Evolutionary conservation across 2,329 filamentous ascomycete genomes (phyloP).

Genomic region (Trichoderma cornu-damae): DNA sequence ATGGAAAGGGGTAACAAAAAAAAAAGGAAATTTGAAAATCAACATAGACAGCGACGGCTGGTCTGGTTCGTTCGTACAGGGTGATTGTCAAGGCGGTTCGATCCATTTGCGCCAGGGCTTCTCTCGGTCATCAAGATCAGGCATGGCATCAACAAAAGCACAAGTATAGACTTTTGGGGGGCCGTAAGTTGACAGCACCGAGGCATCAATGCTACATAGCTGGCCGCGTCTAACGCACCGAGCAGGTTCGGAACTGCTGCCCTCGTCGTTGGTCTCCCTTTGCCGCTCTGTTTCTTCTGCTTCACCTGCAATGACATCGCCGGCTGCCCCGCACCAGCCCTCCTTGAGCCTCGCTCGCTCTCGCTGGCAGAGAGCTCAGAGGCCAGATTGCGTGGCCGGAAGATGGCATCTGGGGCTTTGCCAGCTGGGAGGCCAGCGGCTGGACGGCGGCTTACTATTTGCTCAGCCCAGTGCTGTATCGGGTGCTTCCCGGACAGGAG

Average conservation of each 20-base stretch:
- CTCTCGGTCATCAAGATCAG: neutral
- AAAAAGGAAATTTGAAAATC: too few relatives aligned
- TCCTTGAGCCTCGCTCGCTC: conserved; percentile 63
- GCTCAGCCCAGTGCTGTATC: conserved; percentile 65
- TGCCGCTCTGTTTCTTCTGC: conserved; percentile 66
- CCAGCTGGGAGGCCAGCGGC: conserved; percentile 59
- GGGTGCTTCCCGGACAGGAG: conserved; percentile 66
- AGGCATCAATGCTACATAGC: neutral
- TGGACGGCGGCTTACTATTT: conserved; percentile 71
- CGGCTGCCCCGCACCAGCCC: conserved; percentile 76
- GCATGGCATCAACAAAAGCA: neutral
- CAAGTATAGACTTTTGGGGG: conserved; percentile 33
- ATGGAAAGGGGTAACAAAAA: neutral
- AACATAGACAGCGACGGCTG: too few relatives aligned
- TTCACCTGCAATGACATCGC: conserved; percentile 85
- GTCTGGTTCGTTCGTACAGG: neutral
- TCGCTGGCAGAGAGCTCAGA: conserved; percentile 63
- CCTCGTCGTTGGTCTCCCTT: conserved; percentile 71
- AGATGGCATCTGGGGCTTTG: conserved; percentile 60
- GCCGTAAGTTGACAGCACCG: conserved; percentile 27
- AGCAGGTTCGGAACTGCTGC: conserved; percentile 63
- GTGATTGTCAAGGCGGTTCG: neutral
- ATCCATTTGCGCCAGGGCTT: neutral
- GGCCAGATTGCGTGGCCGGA: conserved; percentile 70
- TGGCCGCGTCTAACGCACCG: neutral